These are phyloP conservation scores for Oldenlandia corymbosa DNA, from an alignment of 257 asterid species.

Conservation along the genomic window DNA sequence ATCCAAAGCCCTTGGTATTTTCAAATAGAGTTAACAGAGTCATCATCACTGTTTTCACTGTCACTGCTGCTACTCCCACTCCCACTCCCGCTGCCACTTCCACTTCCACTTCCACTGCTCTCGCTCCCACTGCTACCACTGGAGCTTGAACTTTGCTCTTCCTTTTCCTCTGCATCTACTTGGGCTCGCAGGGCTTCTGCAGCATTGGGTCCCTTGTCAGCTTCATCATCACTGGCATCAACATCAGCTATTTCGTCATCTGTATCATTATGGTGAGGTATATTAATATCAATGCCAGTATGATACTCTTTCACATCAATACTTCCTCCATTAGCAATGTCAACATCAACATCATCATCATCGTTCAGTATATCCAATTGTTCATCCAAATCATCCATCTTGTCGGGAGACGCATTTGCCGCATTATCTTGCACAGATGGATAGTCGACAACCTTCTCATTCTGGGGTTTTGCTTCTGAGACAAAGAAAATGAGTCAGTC, in stretches of 20 bases:
- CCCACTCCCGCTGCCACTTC: slow-evolving; percentile 47
- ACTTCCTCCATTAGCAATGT: slow-evolving; percentile 37
- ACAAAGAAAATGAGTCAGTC: slow-evolving; percentile 12
- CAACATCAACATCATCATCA: slow-evolving; percentile 43
- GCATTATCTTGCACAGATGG: slow-evolving; percentile 41
- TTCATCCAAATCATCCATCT: slow-evolving; percentile 59
- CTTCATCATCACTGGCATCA: slow-evolving; percentile 76
- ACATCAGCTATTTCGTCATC: slow-evolving; percentile 95
- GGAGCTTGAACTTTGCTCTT: slow-evolving; percentile 53
- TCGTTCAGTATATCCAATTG: slow-evolving; percentile 69
- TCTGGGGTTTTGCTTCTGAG: slow-evolving; percentile 55
- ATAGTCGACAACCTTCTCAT: slow-evolving; percentile 48
- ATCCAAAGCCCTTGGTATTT: not conserved
- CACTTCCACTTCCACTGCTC: slow-evolving; percentile 61
- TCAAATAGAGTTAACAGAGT: slow-evolving; percentile 58
- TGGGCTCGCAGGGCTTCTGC: slow-evolving; percentile 90
- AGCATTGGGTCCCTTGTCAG: slow-evolving; percentile 66
- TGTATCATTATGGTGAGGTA: slow-evolving; percentile 57
- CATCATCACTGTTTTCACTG: slow-evolving; percentile 74
- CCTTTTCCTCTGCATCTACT: slow-evolving; percentile 48
- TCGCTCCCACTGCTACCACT: slow-evolving; percentile 66
- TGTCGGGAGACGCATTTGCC: slow-evolving; percentile 53
- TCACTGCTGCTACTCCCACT: slow-evolving; percentile 60
- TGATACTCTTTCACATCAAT: slow-evolving; percentile 47
- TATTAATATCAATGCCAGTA: slow-evolving; percentile 73